These are phyloP conservation scores for Auricularia cornea DNA, from an alignment of 768 basidiomycete genomes.

Conservation along the genomic window DNA sequence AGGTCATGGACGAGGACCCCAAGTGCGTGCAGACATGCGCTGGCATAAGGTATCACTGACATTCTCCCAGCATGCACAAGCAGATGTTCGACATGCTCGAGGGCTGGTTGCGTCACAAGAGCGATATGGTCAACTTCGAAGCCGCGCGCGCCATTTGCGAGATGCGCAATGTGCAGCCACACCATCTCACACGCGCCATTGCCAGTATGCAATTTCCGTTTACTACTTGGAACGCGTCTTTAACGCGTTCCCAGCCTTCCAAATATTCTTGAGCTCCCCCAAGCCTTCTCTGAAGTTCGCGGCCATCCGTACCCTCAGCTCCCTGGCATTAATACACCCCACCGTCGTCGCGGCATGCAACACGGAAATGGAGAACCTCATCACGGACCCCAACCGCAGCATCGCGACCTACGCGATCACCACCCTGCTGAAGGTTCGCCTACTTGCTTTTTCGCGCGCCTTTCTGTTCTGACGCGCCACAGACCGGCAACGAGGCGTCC, in stretches of 20 bases:
- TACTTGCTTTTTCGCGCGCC: not conserved
- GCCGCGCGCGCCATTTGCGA: slow-evolving; percentile 97
- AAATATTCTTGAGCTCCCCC: slow-evolving; percentile 91
- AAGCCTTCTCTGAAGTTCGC: slow-evolving; percentile 95
- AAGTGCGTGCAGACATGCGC: too few relatives aligned
- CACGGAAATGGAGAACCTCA: slow-evolving; percentile 92
- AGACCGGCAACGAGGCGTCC: slow-evolving; percentile 98
- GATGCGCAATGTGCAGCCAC: slow-evolving; percentile 72
- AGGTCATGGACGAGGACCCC: slow-evolving; percentile 97
- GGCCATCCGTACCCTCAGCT: slow-evolving; percentile 88
- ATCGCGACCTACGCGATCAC: slow-evolving; percentile 99
- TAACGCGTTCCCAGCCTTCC: slow-evolving; percentile 52
- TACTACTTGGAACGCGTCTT: not conserved
- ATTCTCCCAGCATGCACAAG: slow-evolving; percentile 59
- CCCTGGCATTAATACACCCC: slow-evolving; percentile 82
- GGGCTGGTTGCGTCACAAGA: slow-evolving; percentile 94
- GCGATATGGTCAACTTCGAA: slow-evolving; percentile 99
- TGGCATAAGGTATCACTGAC: too few relatives aligned
- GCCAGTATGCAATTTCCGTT: slow-evolving; percentile 54
- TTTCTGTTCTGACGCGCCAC: slow-evolving; percentile 11
- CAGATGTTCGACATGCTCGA: slow-evolving; percentile 93
- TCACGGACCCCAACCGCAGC: slow-evolving; percentile 90
- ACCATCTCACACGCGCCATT: slow-evolving; percentile 80
- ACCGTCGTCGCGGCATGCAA: slow-evolving; percentile 85
- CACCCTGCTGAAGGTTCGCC: slow-evolving; percentile 79